These are phyloP conservation scores for Pseudoperonospora humuli DNA, from an alignment of 352 stramenopile species.

Conservation along the genomic window DNA sequence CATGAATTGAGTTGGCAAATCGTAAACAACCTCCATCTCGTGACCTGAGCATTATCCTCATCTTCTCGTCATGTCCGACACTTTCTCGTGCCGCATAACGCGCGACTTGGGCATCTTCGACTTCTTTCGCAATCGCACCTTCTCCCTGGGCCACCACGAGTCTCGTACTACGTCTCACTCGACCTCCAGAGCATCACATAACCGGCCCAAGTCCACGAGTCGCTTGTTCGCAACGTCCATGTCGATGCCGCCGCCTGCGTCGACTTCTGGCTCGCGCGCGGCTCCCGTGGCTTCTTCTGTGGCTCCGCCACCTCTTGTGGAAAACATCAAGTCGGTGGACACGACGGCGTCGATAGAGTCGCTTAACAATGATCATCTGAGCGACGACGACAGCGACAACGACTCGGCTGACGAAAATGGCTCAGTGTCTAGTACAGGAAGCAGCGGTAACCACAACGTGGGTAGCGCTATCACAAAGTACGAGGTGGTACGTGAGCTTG, in stretches of 20 bases:
- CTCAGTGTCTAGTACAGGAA: constrained; percentile 2
- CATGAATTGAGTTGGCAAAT: too few species aligned
- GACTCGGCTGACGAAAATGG: constrained; percentile 24
- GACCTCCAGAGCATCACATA: constrained; percentile 6
- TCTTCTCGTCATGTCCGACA: constrained; percentile 19
- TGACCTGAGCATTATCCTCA: too few species aligned
- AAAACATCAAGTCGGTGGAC: constrained; percentile 31
- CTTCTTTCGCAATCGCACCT: constrained; percentile 64
- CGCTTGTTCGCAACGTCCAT: constrained; percentile 12
- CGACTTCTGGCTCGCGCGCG: constrained; percentile 1
- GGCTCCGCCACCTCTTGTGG: neutral
- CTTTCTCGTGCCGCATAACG: constrained; percentile 20
- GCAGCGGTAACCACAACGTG: constrained; percentile 7
- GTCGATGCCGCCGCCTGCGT: constrained; percentile 21
- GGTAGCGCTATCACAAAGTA: constrained; percentile 62
- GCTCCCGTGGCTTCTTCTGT: neutral
- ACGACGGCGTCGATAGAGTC: constrained; percentile 36
- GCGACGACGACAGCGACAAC: constrained; percentile 32
- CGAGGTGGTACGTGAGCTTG: constrained; percentile 70
- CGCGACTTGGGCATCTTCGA: constrained; percentile 56
- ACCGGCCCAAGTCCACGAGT: constrained; percentile 6
- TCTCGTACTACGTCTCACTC: constrained; percentile 17
- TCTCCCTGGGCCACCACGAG: constrained; percentile 27
- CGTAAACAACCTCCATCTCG: too few species aligned
- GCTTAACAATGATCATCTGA: constrained; percentile 31